Base-by-base conservation (phyloP, 768 basidiomycete genomes). In the Tylopilus cervinicoccineus region DNA sequence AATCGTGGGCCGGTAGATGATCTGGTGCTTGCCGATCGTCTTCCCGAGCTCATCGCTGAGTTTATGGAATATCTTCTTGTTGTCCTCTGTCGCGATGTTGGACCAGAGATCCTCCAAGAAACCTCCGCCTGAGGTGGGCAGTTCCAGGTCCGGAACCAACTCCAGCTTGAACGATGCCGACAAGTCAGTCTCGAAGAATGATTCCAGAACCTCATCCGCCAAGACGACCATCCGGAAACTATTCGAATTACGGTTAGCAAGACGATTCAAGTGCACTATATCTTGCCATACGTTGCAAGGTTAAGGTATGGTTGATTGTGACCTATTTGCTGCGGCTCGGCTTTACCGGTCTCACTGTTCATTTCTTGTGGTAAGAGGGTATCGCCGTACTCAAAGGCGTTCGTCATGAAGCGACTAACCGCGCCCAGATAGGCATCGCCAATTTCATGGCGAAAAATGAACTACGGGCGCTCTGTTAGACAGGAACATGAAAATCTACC, bases 141-240 rank as follows among this genome's bases (percentile, higher is more conserved):
- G 69, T 54, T 86, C 90, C 60, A 80, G 73, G 47, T 88, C 84
- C 0, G 81, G 78, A 6, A 87, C 73, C 14, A 77, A 72, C 47
- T 88, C 84, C 28, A 96, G 74, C 53, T 81, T 78, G 79, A 96
- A 98, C 3, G 93, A 93, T 1, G 79, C 81, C 0, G 90, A 83
- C 52, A 99, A 73, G 65, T 98, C 96, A 0, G 86, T 81, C 60
- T 93, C 93, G 59, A 97, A 99, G 77, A 99, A 99, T 1, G 88
- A 86, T 64, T 99, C 96, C 22, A 99, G 79, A 23, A 98, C 76
- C 65, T 97, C 94, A 56, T 98, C 96, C 1, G 95, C 94, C 9
- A 99, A 77, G 5, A 99, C 88, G 33, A 98, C 95, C 96, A 98
- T 99, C 7, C 96, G 84, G 82, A 99, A 99, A 8, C 91, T 91